A percentile compares a stretch with the other conserved stretches of the same genome.
Conservation (phyloP, 176 grass and related monocot genomes). For the Raddia distichophylla region DNA sequence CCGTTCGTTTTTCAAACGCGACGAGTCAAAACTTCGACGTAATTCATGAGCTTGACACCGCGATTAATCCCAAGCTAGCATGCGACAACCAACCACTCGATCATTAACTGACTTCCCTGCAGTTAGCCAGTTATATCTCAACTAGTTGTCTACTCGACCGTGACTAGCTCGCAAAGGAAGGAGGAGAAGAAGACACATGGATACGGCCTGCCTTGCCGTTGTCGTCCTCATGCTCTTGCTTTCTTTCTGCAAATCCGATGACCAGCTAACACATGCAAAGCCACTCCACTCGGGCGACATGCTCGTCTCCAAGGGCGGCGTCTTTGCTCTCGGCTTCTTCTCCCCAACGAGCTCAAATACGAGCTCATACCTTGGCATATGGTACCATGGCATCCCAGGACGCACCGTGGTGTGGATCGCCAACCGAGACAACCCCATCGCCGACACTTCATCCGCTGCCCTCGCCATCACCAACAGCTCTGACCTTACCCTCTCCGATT, state of each 20-base stretch:
- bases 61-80: no score
- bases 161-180: background rate
- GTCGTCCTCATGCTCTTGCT: constrained; percentile 9
- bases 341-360: background rate
- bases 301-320: constrained; percentile 20
- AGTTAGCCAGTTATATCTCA: no score
- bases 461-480: constrained; percentile 24
- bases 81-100: no score
- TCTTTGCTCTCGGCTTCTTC: constrained; percentile 54
- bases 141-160: no score
- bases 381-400: constrained; percentile 38
- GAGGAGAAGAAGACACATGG: background rate
- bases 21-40: no score
- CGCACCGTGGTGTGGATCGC: constrained; percentile 43
- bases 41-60: no score
- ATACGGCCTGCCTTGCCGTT: background rate
- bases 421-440: constrained; percentile 41
- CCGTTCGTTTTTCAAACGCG: no score
- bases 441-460: background rate
- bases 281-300: background rate
- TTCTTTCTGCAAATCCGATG: constrained; percentile 27
- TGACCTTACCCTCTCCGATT: background rate
- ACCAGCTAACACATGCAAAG: constrained; percentile 18
- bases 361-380: constrained; percentile 40
- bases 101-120: no score